A percentile compares a stretch with the other conserved stretches of the same genome.
phyloP scores from a whole-genome alignment of 2,329 filamentous ascomycete species.

The Fusarium nurragi region DNA sequence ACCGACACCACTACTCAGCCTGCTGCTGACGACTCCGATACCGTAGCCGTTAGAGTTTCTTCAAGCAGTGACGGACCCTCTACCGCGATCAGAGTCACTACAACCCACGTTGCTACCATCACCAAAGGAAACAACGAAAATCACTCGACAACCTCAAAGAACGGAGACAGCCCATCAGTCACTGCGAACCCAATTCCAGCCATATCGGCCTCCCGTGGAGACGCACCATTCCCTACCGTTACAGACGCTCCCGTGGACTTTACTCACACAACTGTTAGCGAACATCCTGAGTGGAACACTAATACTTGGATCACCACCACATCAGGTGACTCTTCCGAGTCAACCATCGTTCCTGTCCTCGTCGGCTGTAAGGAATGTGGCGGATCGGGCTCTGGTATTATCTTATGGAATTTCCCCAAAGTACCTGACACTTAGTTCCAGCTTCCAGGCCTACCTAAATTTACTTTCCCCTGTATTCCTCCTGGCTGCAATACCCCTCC shows the following conservation, averaged over 20 bases:
- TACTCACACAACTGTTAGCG: background rate
- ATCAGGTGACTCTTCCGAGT: conserved; percentile 2
- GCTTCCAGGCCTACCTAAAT: conserved; percentile 15
- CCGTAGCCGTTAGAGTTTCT: background rate
- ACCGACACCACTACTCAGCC: background rate
- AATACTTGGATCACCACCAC: conserved; percentile 37
- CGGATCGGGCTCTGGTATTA: conserved; percentile 13
- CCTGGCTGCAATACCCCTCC: conserved; percentile 1
- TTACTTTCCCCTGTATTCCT: conserved; percentile 27
- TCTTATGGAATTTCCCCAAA: conserved; percentile 6
- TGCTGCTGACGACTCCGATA: background rate
- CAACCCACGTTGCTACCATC: background rate
- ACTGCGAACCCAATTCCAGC: background rate
- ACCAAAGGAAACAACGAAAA: background rate
- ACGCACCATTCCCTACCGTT: background rate
- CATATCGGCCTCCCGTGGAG: background rate
- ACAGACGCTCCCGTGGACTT: conserved; percentile 5
- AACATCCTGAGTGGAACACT: conserved; percentile 25
- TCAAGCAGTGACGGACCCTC: background rate
- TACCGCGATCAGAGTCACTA: background rate
- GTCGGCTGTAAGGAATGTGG: conserved; percentile 19
- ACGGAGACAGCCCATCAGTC: background rate
- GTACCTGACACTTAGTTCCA: background rate
- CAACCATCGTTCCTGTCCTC: conserved; percentile 27
- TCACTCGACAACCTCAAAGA: background rate